These are phyloP conservation scores for Fusarium circinatum DNA, from an alignment of 2,329 filamentous ascomycete species.

Conservation along the genomic window DNA sequence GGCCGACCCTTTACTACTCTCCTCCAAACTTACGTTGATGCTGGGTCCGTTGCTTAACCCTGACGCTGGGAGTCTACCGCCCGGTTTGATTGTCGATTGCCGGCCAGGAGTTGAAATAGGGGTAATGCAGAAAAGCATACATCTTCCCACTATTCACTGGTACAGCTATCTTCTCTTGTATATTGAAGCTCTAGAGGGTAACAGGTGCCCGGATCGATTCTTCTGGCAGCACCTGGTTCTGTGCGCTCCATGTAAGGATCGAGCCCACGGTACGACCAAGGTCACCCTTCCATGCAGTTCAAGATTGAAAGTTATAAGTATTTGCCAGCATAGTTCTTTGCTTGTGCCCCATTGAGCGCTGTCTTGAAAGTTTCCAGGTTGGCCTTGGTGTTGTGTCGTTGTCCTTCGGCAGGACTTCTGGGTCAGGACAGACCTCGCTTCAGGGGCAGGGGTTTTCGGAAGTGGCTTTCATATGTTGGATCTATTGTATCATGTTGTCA, in stretches of 20 bases:
- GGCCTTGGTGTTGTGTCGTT: not conserved
- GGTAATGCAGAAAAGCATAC: not conserved
- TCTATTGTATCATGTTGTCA: accelerated
- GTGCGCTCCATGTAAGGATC: not conserved
- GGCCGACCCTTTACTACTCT: accelerated
- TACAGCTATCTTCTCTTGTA: not conserved
- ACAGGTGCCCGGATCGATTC: too few species aligned
- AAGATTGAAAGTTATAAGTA: too few species aligned
- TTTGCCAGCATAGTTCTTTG: accelerated
- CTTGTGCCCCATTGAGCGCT: accelerated
- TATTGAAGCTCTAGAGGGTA: not conserved
- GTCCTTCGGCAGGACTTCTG: not conserved
- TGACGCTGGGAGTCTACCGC: not conserved
- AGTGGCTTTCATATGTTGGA: too few species aligned
- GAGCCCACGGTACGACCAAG: not conserved
- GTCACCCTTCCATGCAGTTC: too few species aligned
- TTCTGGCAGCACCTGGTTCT: not conserved
- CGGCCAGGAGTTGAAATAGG: not conserved
- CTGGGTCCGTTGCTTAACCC: too few species aligned
- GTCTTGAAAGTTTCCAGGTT: too few species aligned
- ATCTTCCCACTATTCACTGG: accelerated
- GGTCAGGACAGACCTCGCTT: not conserved
- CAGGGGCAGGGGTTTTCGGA: not conserved
- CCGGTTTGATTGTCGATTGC: not conserved
- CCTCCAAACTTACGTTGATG: not conserved